Evolutionary conservation across 2,329 filamentous ascomycete genomes (phyloP), one percentile per base, ranked within the genome.

Genomic region (Stachybotrys chartarum): DNA sequence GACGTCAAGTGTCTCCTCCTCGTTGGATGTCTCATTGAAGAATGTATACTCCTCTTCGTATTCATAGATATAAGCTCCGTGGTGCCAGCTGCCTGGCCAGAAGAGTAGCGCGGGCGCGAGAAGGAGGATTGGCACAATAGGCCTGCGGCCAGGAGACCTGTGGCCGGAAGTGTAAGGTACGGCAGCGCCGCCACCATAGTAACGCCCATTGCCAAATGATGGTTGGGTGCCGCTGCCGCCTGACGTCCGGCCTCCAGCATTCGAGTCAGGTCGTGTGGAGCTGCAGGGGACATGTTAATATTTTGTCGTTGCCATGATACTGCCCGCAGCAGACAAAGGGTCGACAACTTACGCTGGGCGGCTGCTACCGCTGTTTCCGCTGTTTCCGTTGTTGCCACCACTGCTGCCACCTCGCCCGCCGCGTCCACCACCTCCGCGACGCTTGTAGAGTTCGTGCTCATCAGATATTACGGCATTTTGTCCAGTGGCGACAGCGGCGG

Each of bases 121-220:
- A 3, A 87, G 70, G 24, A 83, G 68, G 51, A 84, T 68, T 16
- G 83, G 76, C 0, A 74, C 31, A 44, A 39, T 30, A n/a, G n/a
- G n/a, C 7, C n/a, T 71, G 31, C 83, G 68, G 44, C 87, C 78
- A 4, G 79, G 77, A 4, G 75, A 68, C 1, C 76, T 78, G 0
- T 45, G n/a, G 7, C 86, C 86, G 3, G 87, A 60, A 2, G 63
- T 58, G 70, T 88, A 93, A 2, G 89, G 87, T 0, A 67, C 65
- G 3, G 73, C 57, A 0, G 84, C 79, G 51, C 89, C 89, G 51
- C 87, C 87, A 44, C 81, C 80, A 64, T 91, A 91, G 68, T 79
- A 88, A 53, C 66, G 63, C 7, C 86, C 85, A 44, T 84, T 83
- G 49, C 83, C 86, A 63, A 80, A 90, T 1, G 64, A 58, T 4